Percentiles rank a stretch among this genome's conserved stretches.
These are phyloP conservation scores for Erysimum cheiri DNA, from an alignment of 441 rosid genomes.

Conservation along the genomic window DNA sequence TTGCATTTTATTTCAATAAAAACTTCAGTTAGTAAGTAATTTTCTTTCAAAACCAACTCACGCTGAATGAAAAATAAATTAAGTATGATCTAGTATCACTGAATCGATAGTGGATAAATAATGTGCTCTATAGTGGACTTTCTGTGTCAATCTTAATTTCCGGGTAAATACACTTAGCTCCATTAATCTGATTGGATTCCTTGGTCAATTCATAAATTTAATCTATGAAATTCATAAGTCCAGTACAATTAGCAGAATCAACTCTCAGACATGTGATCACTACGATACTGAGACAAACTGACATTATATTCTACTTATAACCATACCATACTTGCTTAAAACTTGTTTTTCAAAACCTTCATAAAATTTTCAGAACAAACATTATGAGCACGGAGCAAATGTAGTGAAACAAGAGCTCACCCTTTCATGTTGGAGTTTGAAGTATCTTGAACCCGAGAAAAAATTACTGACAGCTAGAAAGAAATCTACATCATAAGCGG, in stretches of 20 bases:
- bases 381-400: constrained; percentile 18
- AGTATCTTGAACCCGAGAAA: constrained; percentile 54
- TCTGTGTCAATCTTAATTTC: not conserved
- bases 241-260: constrained; percentile 19
- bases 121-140: not conserved
- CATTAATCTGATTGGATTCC: constrained; percentile 8
- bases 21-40: not conserved
- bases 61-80: not conserved
- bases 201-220: constrained; percentile 6
- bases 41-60: not conserved
- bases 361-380: not conserved
- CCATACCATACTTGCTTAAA: constrained; percentile 24
- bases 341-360: not conserved
- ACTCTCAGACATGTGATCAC: constrained; percentile 23
- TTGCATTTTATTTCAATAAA: not conserved
- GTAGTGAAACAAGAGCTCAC: constrained; percentile 53
- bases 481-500: constrained; percentile 59
- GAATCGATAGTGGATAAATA: not conserved
- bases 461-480: constrained; percentile 55
- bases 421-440: constrained; percentile 75
- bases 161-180: not conserved
- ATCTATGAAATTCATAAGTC: constrained; percentile 2
- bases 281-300: constrained; percentile 12
- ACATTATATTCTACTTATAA: not conserved
- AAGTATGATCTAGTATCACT: not conserved